A percentile compares a stretch with the other conserved stretches of the same genome.
These are phyloP conservation scores for Dryadomyces sulphureus DNA, from an alignment of 2,329 filamentous ascomycete species.

Conservation along the genomic window DNA sequence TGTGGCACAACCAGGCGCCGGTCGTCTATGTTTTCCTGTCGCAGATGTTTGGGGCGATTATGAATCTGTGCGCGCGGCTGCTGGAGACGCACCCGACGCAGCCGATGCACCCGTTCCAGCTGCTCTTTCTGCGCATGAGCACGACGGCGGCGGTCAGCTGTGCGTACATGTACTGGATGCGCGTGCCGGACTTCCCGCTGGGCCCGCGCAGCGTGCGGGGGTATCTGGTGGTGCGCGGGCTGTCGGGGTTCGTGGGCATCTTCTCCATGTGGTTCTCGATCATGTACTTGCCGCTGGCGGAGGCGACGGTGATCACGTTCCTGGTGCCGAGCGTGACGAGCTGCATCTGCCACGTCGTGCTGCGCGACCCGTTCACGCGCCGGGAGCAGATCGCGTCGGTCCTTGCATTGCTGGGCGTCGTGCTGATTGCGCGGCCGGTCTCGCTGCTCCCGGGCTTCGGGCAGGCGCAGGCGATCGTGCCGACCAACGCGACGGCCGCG, in stretches of 20 bases:
- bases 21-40: conserved; percentile 57
- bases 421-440: conserved; percentile 64
- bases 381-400: conserved; percentile 63
- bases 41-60: conserved; percentile 69
- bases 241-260: conserved; percentile 45
- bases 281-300: conserved; percentile 69
- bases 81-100: conserved; percentile 53
- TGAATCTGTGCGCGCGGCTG: conserved; percentile 70
- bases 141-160: conserved; percentile 55
- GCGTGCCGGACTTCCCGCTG: conserved; percentile 54
- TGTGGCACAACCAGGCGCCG: conserved; percentile 56
- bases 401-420: conserved; percentile 62
- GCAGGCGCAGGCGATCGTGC: background rate
- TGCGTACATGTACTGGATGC: conserved; percentile 58
- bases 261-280: conserved; percentile 56
- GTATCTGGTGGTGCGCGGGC: conserved; percentile 37
- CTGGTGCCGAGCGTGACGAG: conserved; percentile 65
- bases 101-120: conserved; percentile 69
- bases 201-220: conserved; percentile 51
- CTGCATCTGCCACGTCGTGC: conserved; percentile 61
- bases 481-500: background rate
- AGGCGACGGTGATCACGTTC: conserved; percentile 84
- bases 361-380: conserved; percentile 63
- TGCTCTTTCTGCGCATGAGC: conserved; percentile 66
- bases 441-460: conserved; percentile 19